A percentile compares a stretch with the other conserved stretches of the same genome.
Conservation (phyloP, 129 eudicot genomes). For the Escallonia rubra region DNA sequence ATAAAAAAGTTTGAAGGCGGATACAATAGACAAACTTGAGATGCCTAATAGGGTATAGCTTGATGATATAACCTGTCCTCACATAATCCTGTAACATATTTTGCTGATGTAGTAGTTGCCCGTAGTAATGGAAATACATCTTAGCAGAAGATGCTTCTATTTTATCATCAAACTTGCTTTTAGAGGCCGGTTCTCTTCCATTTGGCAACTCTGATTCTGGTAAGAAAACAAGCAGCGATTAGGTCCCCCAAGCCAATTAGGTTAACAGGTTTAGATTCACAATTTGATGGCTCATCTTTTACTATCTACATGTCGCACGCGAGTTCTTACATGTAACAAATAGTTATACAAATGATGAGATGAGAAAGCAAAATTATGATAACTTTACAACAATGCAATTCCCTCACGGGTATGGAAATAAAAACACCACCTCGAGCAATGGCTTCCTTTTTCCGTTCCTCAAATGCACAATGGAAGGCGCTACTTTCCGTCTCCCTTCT, state of each 20-base stretch:
- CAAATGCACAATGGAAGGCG: slow-evolving; percentile 86
- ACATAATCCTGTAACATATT: slow-evolving; percentile 99
- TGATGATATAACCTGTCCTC: slow-evolving; percentile 74
- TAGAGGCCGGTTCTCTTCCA: slow-evolving; percentile 47
- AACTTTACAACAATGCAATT: too few relatives aligned
- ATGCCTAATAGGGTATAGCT: neutral
- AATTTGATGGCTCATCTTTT: too few relatives aligned
- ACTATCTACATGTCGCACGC: too few relatives aligned
- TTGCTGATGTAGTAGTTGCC: slow-evolving; percentile 95
- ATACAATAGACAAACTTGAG: neutral
- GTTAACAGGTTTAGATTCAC: too few relatives aligned
- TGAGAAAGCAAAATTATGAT: too few relatives aligned
- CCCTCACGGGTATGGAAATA: neutral
- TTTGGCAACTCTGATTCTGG: slow-evolving; percentile 57
- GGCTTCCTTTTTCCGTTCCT: slow-evolving; percentile 70
- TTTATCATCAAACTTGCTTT: slow-evolving; percentile 90
- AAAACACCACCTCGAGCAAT: slow-evolving; percentile 52
- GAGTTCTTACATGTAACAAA: too few relatives aligned
- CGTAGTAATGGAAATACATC: slow-evolving; percentile 96
- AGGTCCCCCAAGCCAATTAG: neutral
- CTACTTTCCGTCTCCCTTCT: slow-evolving; percentile 82
- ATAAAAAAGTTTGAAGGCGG: neutral
- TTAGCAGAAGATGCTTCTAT: slow-evolving; percentile 95
- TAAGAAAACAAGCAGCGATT: slow-evolving; percentile 11
- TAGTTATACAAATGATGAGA: too few relatives aligned